Evolutionary conservation across 2,329 filamentous ascomycete species (phyloP).

Genomic region (Leptographium galeiforme): DNA sequence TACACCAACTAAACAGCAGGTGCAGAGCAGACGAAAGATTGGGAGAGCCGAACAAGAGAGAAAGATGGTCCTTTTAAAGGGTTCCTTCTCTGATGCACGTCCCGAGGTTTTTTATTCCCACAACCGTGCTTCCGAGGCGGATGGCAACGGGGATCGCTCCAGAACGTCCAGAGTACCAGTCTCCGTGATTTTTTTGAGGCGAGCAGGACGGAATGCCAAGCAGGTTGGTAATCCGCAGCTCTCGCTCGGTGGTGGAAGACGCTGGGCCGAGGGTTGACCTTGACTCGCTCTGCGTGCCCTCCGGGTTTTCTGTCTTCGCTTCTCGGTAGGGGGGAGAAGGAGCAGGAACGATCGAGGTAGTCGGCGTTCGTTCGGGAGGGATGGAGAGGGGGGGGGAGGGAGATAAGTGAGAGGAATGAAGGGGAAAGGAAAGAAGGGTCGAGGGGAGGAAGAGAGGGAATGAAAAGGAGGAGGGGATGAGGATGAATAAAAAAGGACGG

Average conservation of each 20-base stretch:
- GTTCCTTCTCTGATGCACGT: background rate
- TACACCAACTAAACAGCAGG: constrained; percentile 3
- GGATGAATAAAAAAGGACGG: constrained; percentile 24
- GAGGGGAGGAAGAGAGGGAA: constrained; percentile 11
- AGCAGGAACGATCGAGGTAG: background rate
- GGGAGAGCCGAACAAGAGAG: background rate
- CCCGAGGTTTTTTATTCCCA: background rate
- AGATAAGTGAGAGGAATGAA: background rate
- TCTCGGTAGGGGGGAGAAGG: background rate
- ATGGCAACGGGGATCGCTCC: background rate
- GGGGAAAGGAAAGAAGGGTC: background rate
- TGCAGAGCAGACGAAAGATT: background rate
- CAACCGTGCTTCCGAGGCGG: background rate
- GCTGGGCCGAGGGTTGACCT: background rate
- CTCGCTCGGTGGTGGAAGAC: background rate
- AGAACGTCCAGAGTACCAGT: background rate
- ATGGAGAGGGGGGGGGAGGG: background rate
- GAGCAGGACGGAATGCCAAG: background rate
- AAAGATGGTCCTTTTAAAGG: background rate
- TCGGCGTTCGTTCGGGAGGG: constrained; percentile 3
- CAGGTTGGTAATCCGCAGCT: background rate
- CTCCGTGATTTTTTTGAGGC: background rate
- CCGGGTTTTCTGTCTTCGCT: background rate
- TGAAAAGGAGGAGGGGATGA: constrained; percentile 20
- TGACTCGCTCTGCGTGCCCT: background rate